These are phyloP conservation scores for Neodidymelliopsis sp. DNA, from an alignment of 2,329 filamentous ascomycete genomes.

Conservation along the genomic window DNA sequence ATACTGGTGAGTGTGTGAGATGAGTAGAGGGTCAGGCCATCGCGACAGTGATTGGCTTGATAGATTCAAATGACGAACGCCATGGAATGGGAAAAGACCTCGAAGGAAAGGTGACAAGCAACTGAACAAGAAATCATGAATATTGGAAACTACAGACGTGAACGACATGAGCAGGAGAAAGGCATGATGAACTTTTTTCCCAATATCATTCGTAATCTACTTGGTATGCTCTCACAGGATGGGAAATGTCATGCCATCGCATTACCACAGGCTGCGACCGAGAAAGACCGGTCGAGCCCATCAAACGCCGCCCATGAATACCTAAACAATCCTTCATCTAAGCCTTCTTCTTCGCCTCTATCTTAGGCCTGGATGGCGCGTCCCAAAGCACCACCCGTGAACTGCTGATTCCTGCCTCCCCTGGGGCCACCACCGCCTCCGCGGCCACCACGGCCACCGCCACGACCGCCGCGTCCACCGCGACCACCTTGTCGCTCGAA, in stretches of 20 bases:
- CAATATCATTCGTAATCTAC: slow-evolving; percentile 20
- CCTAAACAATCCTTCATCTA: slow-evolving; percentile 8
- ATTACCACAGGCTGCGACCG: slow-evolving; percentile 17
- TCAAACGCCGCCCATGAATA: slow-evolving; percentile 20
- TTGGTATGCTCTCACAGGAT: slow-evolving; percentile 18
- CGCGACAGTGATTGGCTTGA: too few species aligned
- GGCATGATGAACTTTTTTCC: slow-evolving; percentile 20
- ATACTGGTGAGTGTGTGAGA: too few species aligned
- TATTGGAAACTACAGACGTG: too few species aligned
- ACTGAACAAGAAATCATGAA: too few species aligned
- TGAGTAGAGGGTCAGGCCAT: too few species aligned
- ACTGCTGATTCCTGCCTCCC: slow-evolving; percentile 74
- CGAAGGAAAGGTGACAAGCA: too few species aligned
- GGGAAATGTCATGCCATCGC: slow-evolving; percentile 19
- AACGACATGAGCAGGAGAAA: too few species aligned
- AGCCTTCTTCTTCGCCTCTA: too few species aligned
- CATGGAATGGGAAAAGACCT: too few species aligned
- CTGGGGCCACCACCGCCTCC: slow-evolving; percentile 67
- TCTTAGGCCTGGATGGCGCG: slow-evolving; percentile 59
- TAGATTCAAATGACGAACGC: too few species aligned
- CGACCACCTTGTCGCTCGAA: slow-evolving; percentile 92
- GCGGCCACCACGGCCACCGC: slow-evolving; percentile 66
- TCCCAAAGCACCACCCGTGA: slow-evolving; percentile 81
- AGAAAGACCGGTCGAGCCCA: slow-evolving; percentile 12
- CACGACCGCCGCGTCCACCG: slow-evolving; percentile 69